Evolutionary conservation across 2,329 filamentous ascomycete species (phyloP).

Genomic region (Stenocarpella maydis): DNA sequence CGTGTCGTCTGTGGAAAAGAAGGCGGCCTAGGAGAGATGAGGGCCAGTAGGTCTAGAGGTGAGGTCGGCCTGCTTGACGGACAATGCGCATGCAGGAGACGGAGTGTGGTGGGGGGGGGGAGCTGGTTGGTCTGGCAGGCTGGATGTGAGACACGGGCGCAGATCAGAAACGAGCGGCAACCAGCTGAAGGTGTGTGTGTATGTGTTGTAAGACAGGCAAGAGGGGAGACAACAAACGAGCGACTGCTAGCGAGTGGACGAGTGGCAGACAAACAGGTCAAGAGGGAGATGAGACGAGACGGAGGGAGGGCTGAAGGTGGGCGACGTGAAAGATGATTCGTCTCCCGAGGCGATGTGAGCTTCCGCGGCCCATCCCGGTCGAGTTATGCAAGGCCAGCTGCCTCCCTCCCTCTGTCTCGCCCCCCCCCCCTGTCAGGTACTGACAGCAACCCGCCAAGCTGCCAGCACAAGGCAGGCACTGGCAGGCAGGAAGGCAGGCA

Average conservation of each 20-base stretch:
- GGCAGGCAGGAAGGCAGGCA: background rate
- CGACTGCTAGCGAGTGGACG: conserved; percentile 14
- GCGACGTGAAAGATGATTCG: conserved; percentile 28
- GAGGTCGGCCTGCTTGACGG: conserved; percentile 3
- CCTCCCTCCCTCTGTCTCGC: background rate
- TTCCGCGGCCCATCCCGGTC: conserved; percentile 6
- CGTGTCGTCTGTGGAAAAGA: conserved; percentile 5
- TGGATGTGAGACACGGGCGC: conserved; percentile 24
- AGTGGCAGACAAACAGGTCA: conserved; percentile 1
- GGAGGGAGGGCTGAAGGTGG: conserved; percentile 12
- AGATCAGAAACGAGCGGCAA: conserved; percentile 28
- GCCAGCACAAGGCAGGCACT: background rate
- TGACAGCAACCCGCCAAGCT: background rate
- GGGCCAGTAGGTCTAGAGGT: background rate
- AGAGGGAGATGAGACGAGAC: background rate
- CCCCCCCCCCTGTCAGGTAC: background rate
- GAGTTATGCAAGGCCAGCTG: conserved; percentile 13
- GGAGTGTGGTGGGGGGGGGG: background rate
- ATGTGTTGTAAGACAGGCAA: conserved; percentile 12
- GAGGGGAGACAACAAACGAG: background rate
- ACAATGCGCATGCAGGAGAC: background rate
- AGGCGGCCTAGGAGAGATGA: background rate
- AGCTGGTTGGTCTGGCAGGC: conserved; percentile 11
- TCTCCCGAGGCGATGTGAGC: conserved; percentile 1
- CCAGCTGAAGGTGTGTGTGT: background rate